Evolutionary conservation across 805 yeast genomes (phyloP), one percentile per base, ranked within the genome.

Genomic region (Maudiozyma saulgeensis): DNA sequence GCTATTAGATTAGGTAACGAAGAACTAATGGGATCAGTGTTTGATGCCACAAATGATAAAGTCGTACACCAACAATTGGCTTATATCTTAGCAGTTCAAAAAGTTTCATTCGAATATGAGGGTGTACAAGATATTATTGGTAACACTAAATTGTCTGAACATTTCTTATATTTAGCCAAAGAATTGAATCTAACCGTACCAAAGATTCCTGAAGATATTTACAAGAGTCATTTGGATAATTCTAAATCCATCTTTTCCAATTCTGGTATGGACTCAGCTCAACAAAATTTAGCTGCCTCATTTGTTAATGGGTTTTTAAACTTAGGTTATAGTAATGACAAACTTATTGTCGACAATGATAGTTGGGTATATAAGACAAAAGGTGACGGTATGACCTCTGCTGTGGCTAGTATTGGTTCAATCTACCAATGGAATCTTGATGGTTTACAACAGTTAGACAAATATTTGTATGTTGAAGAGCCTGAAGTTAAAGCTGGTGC

Each of bases 401-500:
- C 97, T 2, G 87, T 96, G 21, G 97, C 98, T 3, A 82, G 93
- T 45, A 76, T 91, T 49, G 99, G 98, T 49, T 76, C 95, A 6
- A 77, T 93, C 54, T 82, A 82, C 64, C 88, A 87, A 63, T 93
- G 99, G 99, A 86, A 91, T 68, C 79, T 81, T 59, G 91, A 86
- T 57, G 98, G 97, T 54, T 77, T 93, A 55, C 96, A 91, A 69
- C 80, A 79, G 50, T 75, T 93, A 59, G 98, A 93, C 69, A 87
- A 85, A 67, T 90, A 84, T 66, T 72, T 91, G 50, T 90, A 90
- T 62, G 83, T 95, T 4, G 77, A 82, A 16, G 96, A 89, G 59
- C 83, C 81, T 51, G 91, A 87, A 61, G 80, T 90, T 56, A 88
- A 88, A 70, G 96, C 98, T 6, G 99, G 99, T 69, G 96, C 99